Percentiles rank a stretch among this genome's conserved stretches.
Evolutionary conservation across 164 flowering plant species (phyloP).

Genomic region (Tetrastigma voinierianum): DNA sequence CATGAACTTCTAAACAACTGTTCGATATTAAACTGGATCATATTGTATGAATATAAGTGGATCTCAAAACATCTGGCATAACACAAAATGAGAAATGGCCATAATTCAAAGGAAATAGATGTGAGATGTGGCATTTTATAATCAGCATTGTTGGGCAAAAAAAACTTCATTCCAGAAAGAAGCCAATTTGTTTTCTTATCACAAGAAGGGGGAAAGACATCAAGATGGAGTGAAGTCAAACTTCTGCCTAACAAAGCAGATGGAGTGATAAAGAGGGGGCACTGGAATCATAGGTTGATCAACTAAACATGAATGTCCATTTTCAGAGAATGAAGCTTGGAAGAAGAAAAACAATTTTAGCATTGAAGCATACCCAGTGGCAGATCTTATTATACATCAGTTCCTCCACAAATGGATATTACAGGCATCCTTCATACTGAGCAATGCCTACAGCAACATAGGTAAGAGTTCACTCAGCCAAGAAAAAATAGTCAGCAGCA

Average conservation of each 20-base stretch:
- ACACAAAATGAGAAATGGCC: neutral
- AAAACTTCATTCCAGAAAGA: no score
- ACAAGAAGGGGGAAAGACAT: neutral
- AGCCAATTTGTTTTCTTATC: no score
- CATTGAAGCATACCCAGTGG: slow-evolving; percentile 77
- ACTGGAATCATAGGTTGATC: neutral
- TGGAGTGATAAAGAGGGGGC: neutral
- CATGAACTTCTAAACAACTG: neutral
- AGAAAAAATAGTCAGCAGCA: slow-evolving; percentile 93
- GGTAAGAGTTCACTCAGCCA: slow-evolving; percentile 82
- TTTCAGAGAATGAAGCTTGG: neutral
- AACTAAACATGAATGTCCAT: neutral
- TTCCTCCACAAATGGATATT: slow-evolving; percentile 84
- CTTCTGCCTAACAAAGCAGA: neutral
- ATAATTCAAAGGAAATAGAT: no score
- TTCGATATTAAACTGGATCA: neutral
- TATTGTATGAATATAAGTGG: neutral
- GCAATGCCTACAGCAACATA: slow-evolving; percentile 82
- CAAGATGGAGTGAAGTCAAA: neutral
- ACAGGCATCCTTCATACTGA: slow-evolving; percentile 76
- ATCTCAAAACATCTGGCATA: neutral
- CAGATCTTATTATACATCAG: slow-evolving; percentile 67
- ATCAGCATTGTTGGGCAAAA: no score
- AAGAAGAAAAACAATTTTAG: slow-evolving; percentile 7
- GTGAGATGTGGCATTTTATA: no score